A percentile compares a stretch with the other conserved stretches of the same genome.
phyloP scores from a whole-genome alignment of 2,329 filamentous ascomycete species.

The Didymella exigua region DNA sequence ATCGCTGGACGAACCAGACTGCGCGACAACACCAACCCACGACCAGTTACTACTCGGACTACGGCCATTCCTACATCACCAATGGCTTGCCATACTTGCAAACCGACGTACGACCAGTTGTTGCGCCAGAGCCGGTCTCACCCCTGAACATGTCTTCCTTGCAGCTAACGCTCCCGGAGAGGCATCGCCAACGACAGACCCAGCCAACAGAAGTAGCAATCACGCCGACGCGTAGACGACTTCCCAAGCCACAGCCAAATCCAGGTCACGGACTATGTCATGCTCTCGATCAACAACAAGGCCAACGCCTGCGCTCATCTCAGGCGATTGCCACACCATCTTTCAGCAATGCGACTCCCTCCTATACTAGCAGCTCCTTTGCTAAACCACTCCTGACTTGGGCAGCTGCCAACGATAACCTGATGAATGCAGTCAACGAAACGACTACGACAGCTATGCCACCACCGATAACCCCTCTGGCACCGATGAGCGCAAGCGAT shows the following conservation, averaged over 20 bases:
- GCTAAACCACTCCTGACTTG: slow-evolving; percentile 32
- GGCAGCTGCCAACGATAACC: slow-evolving; percentile 14
- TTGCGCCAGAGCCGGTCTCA: slow-evolving; percentile 29
- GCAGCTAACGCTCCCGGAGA: slow-evolving; percentile 35
- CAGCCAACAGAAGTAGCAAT: slow-evolving; percentile 19
- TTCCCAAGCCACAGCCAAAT: slow-evolving; percentile 42
- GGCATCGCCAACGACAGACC: slow-evolving; percentile 23
- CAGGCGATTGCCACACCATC: slow-evolving; percentile 25
- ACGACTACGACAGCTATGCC: slow-evolving; percentile 17
- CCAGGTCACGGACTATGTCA: slow-evolving; percentile 33
- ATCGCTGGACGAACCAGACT: slow-evolving; percentile 28
- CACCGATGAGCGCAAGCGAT: slow-evolving; percentile 15
- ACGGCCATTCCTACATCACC: slow-evolving; percentile 23
- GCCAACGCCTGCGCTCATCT: slow-evolving; percentile 36
- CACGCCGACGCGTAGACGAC: slow-evolving; percentile 32
- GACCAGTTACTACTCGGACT: slow-evolving; percentile 27
- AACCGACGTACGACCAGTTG: slow-evolving; percentile 13
- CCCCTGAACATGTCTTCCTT: slow-evolving; percentile 42
- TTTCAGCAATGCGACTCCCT: background rate
- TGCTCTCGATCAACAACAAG: slow-evolving; percentile 40
- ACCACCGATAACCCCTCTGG: slow-evolving; percentile 10
- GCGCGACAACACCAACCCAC: slow-evolving; percentile 19
- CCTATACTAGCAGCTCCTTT: slow-evolving; percentile 14
- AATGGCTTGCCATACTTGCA: slow-evolving; percentile 28
- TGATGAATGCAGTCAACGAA: slow-evolving; percentile 17